Conservation (phyloP, 2,329 filamentous ascomycete genomes). For the Dendrostoma leiphaemia region DNA sequence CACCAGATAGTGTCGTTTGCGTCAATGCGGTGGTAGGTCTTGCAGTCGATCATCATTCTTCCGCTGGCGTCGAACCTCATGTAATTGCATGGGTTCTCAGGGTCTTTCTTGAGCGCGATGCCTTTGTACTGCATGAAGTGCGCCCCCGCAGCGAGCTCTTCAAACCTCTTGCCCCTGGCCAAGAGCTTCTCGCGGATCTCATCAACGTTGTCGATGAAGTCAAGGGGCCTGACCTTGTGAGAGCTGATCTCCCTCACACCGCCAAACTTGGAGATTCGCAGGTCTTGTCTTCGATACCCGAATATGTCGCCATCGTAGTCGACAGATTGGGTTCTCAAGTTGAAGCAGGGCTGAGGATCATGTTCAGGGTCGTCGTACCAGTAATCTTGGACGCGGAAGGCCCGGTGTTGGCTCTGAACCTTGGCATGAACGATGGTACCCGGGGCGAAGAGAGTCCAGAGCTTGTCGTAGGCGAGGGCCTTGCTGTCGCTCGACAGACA, state of each 20-base stretch:
- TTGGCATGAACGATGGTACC: slow-evolving; percentile 26
- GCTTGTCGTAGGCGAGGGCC: slow-evolving; percentile 25
- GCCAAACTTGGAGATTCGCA: slow-evolving; percentile 28
- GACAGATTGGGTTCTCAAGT: slow-evolving; percentile 26
- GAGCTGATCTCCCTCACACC: slow-evolving; percentile 25
- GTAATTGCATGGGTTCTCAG: slow-evolving; percentile 6
- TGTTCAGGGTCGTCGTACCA: slow-evolving; percentile 27
- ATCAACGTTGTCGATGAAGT: slow-evolving; percentile 25
- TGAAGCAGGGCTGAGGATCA: slow-evolving; percentile 23
- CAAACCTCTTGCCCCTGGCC: slow-evolving; percentile 32
- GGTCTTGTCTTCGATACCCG: slow-evolving; percentile 23
- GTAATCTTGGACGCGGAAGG: slow-evolving; percentile 27
- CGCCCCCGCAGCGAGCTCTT: slow-evolving; percentile 29
- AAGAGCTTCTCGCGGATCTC: slow-evolving; percentile 23
- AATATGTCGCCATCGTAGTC: slow-evolving; percentile 36
- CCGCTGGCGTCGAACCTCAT: slow-evolving; percentile 27
- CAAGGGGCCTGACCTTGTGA: slow-evolving; percentile 29
- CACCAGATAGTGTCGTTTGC: slow-evolving; percentile 26
- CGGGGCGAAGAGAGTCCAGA: slow-evolving; percentile 31
- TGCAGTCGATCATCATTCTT: slow-evolving; percentile 34
- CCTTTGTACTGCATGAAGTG: slow-evolving; percentile 34
- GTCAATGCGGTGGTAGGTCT: slow-evolving; percentile 30
- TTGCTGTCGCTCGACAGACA: slow-evolving; percentile 25
- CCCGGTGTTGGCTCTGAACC: slow-evolving; percentile 26
- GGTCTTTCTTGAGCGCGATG: slow-evolving; percentile 22